phyloP scores from a whole-genome alignment of 768 basidiomycete species.

The Podaxis sp. region DNA sequence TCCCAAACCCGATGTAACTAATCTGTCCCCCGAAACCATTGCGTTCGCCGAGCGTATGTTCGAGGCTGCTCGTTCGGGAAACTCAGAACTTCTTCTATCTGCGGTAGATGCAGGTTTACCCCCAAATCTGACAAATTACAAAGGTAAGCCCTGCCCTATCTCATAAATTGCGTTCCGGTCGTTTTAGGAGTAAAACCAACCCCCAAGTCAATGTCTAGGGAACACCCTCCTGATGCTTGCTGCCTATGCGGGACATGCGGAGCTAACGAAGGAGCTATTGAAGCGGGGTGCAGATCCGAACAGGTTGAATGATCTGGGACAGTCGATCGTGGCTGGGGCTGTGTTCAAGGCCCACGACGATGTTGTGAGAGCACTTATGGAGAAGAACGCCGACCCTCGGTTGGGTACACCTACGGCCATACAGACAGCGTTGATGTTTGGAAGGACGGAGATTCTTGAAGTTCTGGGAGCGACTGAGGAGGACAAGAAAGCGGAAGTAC shows the following conservation, averaged over 20 bases:
- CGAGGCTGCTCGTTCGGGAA: slow-evolving; percentile 64
- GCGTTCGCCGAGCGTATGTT: slow-evolving; percentile 71
- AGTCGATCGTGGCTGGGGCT: slow-evolving; percentile 72
- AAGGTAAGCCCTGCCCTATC: slow-evolving; percentile 38
- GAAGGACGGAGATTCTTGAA: slow-evolving; percentile 48
- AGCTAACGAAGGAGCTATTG: slow-evolving; percentile 50
- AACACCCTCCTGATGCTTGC: slow-evolving; percentile 80
- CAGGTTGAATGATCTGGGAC: slow-evolving; percentile 63
- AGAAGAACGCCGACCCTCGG: slow-evolving; percentile 58
- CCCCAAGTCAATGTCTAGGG: slow-evolving; percentile 34
- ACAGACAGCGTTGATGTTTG: slow-evolving; percentile 66
- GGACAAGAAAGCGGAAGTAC: slow-evolving; percentile 39
- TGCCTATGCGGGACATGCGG: slow-evolving; percentile 63
- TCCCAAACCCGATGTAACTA: slow-evolving; percentile 16
- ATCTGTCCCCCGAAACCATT: slow-evolving; percentile 38
- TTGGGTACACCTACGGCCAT: slow-evolving; percentile 65
- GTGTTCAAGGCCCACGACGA: slow-evolving; percentile 71
- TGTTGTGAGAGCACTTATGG: slow-evolving; percentile 53
- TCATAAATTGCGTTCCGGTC: not conserved
- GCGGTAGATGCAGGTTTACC: slow-evolving; percentile 70
- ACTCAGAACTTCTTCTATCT: slow-evolving; percentile 45
- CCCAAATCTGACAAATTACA: slow-evolving; percentile 64
- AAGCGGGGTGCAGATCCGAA: slow-evolving; percentile 60
- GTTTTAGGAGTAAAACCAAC: not conserved
- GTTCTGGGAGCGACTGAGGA: slow-evolving; percentile 56